A percentile compares a stretch with the other conserved stretches of the same genome.
These are phyloP conservation scores for Bryoglossum gracile DNA, from an alignment of 495 filamentous ascomycete genomes.

Conservation along the genomic window DNA sequence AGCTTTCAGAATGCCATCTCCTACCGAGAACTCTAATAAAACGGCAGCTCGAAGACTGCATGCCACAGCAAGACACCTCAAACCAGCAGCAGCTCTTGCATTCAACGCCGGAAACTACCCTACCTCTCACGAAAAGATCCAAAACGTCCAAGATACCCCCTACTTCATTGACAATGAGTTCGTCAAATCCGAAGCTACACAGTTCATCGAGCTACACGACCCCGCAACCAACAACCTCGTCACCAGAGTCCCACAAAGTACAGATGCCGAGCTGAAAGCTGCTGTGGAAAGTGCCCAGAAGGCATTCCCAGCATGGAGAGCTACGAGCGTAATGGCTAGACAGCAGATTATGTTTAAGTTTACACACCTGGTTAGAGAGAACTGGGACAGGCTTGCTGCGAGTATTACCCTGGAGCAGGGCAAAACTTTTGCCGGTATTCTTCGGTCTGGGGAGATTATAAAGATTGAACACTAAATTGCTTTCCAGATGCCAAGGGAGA, in stretches of 20 bases:
- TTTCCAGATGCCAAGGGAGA: constrained; percentile 76
- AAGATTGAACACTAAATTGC: background rate
- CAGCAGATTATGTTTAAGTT: constrained; percentile 99
- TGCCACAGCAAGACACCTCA: constrained; percentile 53
- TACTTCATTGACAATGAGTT: constrained; percentile 94
- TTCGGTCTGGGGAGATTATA: background rate
- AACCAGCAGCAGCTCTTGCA: constrained; percentile 41
- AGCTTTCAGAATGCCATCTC: constrained; percentile 21
- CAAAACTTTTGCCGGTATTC: constrained; percentile 72
- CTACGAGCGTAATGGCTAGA: constrained; percentile 72
- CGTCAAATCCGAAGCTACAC: constrained; percentile 60
- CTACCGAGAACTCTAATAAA: constrained; percentile 19
- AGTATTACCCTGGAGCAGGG: constrained; percentile 97
- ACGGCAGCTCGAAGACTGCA: constrained; percentile 40
- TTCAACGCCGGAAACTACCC: constrained; percentile 63
- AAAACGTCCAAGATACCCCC: constrained; percentile 67
- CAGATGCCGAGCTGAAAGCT: constrained; percentile 78
- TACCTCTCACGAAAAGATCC: constrained; percentile 73
- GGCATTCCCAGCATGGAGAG: constrained; percentile 83
- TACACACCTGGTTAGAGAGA: constrained; percentile 76
- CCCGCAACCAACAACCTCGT: constrained; percentile 97
- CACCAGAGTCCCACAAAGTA: constrained; percentile 94
- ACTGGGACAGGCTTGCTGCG: constrained; percentile 94
- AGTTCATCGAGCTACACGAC: constrained; percentile 90
- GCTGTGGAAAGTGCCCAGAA: constrained; percentile 82